Evolutionary conservation across 257 asterid species (phyloP), one percentile per base, ranked within the genome.

Genomic region (Rhazya stricta): DNA sequence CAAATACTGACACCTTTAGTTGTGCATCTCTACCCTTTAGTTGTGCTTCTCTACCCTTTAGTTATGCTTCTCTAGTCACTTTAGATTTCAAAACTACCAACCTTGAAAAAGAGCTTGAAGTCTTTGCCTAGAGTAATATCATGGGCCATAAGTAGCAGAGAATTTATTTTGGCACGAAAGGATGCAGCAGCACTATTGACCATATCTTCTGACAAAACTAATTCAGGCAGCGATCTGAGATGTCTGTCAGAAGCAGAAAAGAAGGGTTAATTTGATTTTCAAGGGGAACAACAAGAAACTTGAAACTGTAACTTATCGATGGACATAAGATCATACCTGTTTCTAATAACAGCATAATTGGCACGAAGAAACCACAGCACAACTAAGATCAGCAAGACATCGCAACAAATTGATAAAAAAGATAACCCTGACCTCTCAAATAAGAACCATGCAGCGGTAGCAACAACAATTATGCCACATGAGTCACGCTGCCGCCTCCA

Each of bases 61-160:
- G 21, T n/a, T 18, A 58, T 34, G 69, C 50, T 61, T 65, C 27
- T 45, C 41, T 42, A 46, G 37, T 72, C 50, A 74, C 50, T 37
- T 45, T 45, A 69, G 58, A 79, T 62, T 53, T 29, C 62, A 71
- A 39, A 23, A 70, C 13, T 29, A 83, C 89, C 78, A 77, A 92
- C 99, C 99, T 86, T 90, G 86, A 94, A 88, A 79, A 94, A 94
- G 78, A 92, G 93, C 78, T 87, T 85, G 84, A 94, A 94, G 82
- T 94, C 99, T 84, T 90, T 94, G 80, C 97, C 99, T 56, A 90
- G 94, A 78, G 97, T 87, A 78, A 94, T 90, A 85, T 94, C 98
- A 80, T 94, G 98, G 76, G 99, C 98, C 99, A 94, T 88, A 81
- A 92, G 96, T 78, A 94, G 89, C 92, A 90, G 78, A 81, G 87